phyloP scores from a whole-genome alignment of 176 grass and related monocot species.

The Juncus inflexus region DNA sequence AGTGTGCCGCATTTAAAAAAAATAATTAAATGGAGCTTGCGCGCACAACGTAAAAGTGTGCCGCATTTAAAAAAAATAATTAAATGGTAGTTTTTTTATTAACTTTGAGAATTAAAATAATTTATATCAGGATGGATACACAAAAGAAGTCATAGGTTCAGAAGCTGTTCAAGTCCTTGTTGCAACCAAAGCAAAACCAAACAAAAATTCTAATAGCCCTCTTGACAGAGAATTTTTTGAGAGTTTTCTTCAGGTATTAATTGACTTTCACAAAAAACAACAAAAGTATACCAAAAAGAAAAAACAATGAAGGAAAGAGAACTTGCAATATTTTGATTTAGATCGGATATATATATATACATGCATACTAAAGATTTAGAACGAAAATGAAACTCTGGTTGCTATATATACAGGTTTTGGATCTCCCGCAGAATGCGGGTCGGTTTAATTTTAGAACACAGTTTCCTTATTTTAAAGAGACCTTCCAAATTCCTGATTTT shows the following conservation, averaged over 20 bases:
- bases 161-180: constrained; percentile 53
- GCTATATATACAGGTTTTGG: constrained; percentile 52
- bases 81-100: neutral
- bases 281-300: too few relatives aligned
- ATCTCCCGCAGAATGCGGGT: constrained; percentile 37
- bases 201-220: constrained; percentile 38
- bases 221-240: constrained; percentile 57
- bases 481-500: constrained; percentile 39
- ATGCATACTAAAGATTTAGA: neutral
- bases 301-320: too few relatives aligned
- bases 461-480: constrained; percentile 73
- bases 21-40: too few relatives aligned
- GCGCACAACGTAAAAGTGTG: too few relatives aligned
- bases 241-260: constrained; percentile 61
- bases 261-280: too few relatives aligned
- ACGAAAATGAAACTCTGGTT: neutral
- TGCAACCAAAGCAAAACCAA: constrained; percentile 58
- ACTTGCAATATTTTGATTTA: too few relatives aligned
- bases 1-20: too few relatives aligned
- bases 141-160: constrained; percentile 57
- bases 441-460: constrained; percentile 54
- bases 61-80: too few relatives aligned
- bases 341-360: too few relatives aligned
- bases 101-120: neutral
- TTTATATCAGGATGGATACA: constrained; percentile 66